Conservation (phyloP, 768 basidiomycete species). For the Pisolithus orientalis region DNA sequence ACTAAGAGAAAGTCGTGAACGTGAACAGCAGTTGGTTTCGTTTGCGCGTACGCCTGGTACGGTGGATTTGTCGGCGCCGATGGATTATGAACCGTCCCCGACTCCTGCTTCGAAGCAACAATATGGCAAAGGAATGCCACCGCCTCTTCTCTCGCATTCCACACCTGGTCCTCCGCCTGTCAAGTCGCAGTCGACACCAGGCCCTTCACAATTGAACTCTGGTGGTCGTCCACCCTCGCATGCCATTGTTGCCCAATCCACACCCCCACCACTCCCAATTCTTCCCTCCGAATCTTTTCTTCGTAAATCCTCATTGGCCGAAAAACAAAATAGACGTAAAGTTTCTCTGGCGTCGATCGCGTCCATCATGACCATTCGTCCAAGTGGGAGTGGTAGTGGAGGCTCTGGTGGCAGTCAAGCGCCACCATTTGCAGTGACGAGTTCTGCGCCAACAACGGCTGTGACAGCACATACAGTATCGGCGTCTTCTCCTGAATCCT, state of each 20-base stretch:
- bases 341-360: constrained; percentile 38
- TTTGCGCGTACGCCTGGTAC: constrained; percentile 12
- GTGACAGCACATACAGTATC: constrained; percentile 61
- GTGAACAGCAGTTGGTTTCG: constrained; percentile 32
- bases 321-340: constrained; percentile 32
- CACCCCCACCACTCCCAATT: constrained; percentile 53
- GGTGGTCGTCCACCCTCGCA: too few species aligned
- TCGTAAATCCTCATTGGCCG: constrained; percentile 16
- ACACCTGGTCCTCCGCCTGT: constrained; percentile 3
- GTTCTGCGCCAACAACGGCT: constrained; percentile 59
- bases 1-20: constrained; percentile 51
- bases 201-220: too few species aligned
- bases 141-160: constrained; percentile 26
- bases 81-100: constrained; percentile 40
- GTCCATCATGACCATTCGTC: constrained; percentile 42
- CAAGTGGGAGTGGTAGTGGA: constrained; percentile 5
- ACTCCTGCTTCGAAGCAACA: constrained; percentile 35
- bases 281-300: constrained; percentile 52
- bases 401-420: not conserved
- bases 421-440: constrained; percentile 43
- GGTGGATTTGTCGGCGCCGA: constrained; percentile 20
- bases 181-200: too few species aligned
- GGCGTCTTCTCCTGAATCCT: constrained; percentile 21
- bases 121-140: not conserved
- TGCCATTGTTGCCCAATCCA: constrained; percentile 14